Evolutionary conservation across 345 rosid species (phyloP).

Genomic region (Brassica rapa): DNA sequence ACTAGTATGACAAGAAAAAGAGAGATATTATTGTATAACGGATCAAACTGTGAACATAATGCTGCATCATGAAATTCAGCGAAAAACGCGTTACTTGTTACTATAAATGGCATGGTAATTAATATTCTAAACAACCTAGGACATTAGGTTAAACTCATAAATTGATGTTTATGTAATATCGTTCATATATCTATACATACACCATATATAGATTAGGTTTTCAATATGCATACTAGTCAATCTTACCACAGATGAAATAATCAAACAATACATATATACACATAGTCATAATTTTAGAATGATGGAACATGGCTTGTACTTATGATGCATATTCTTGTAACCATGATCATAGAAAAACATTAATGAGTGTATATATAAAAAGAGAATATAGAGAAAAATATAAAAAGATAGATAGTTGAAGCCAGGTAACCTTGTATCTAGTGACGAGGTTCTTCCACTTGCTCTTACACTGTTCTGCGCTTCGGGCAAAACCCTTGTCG

Average conservation of each 20-base stretch:
- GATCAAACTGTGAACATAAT: conserved; percentile 23
- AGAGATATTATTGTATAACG: conserved; percentile 4
- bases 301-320: neutral
- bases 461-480: conserved; percentile 99
- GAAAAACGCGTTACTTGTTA: neutral
- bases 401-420: neutral
- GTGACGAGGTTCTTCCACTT: conserved; percentile 99
- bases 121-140: neutral
- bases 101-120: neutral
- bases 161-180: neutral
- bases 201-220: neutral
- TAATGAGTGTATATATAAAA: neutral
- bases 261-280: neutral
- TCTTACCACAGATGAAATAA: neutral
- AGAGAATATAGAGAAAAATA: neutral
- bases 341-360: neutral
- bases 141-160: neutral
- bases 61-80: neutral
- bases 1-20: neutral
- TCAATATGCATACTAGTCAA: neutral
- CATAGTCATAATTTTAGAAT: neutral
- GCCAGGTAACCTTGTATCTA: conserved; percentile 71
- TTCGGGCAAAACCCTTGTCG: conserved; percentile 78
- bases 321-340: neutral
- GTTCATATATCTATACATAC: neutral